Evolutionary conservation across 202 grass and related monocot genomes (phyloP).

Genomic region (Saccharum hybrid): DNA sequence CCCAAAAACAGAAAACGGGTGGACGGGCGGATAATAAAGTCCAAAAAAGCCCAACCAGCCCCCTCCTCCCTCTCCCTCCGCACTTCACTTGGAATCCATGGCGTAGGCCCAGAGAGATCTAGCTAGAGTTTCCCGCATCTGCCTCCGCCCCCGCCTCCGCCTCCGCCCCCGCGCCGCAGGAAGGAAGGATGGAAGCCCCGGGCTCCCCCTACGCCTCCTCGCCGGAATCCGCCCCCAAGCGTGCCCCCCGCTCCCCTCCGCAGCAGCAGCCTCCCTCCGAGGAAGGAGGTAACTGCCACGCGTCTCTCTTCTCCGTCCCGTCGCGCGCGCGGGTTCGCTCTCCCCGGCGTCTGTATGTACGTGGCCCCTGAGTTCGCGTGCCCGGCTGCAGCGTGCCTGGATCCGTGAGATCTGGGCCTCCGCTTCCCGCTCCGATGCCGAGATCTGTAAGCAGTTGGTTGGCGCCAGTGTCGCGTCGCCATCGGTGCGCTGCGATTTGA

Average conservation of each 20-base stretch:
- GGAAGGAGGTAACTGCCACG: constrained; percentile 44
- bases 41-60: constrained; percentile 22
- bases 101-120: constrained; percentile 58
- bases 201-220: constrained; percentile 93
- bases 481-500: not conserved
- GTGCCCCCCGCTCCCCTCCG: constrained; percentile 57
- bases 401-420: constrained; percentile 49
- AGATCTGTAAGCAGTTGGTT: constrained; percentile 27
- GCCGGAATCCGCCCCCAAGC: constrained; percentile 72
- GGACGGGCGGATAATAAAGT: not conserved
- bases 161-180: not conserved
- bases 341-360: not conserved
- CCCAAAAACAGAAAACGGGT: constrained; percentile 7
- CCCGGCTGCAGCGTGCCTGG: too few relatives aligned
- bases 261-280: constrained; percentile 33
- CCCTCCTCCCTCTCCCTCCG: not conserved
- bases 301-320: not conserved
- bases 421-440: not conserved
- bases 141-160: not conserved
- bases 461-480: not conserved
- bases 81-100: constrained; percentile 20
- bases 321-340: not conserved
- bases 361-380: too few relatives aligned
- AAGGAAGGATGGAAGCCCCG: constrained; percentile 71
- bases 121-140: not conserved